Conservation (phyloP, 2,329 filamentous ascomycete genomes). For the Aspergillus proliferans region DNA sequence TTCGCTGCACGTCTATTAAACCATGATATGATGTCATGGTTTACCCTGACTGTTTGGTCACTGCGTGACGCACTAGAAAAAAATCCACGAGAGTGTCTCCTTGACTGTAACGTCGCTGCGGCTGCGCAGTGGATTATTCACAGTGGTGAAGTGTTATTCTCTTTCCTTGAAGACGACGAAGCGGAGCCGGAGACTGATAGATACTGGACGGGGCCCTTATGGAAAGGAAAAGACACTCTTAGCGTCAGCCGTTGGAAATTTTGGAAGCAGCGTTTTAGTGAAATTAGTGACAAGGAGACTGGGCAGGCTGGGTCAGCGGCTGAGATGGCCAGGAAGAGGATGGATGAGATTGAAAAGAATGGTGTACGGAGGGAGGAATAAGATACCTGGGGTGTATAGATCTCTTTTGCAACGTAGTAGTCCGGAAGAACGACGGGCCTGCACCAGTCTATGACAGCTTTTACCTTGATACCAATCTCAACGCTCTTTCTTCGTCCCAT, state of each 20-base stretch:
- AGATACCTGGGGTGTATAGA: background rate
- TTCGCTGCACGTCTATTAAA: slow-evolving; percentile 9
- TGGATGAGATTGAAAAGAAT: background rate
- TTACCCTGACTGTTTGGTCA: slow-evolving; percentile 6
- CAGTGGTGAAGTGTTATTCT: background rate
- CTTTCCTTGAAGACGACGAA: background rate
- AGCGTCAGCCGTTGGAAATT: slow-evolving; percentile 8
- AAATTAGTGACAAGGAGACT: background rate
- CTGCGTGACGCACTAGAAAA: slow-evolving; percentile 7
- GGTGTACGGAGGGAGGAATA: background rate
- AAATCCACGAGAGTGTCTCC: background rate
- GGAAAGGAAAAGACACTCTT: slow-evolving; percentile 3
- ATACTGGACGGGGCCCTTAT: slow-evolving; percentile 2
- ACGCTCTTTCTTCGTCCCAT: no score
- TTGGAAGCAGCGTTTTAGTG: slow-evolving; percentile 7
- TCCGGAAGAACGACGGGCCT: no score
- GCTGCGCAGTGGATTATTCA: slow-evolving; percentile 7
- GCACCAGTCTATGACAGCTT: no score
- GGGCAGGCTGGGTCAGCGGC: background rate
- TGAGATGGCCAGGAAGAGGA: background rate
- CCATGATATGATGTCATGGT: background rate
- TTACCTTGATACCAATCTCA: no score
- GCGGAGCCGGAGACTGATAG: slow-evolving; percentile 1
- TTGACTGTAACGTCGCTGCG: slow-evolving; percentile 1
- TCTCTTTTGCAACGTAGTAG: no score